Evolutionary conservation across 345 rosid species (phyloP).

Genomic region (Dovyalis caffra): DNA sequence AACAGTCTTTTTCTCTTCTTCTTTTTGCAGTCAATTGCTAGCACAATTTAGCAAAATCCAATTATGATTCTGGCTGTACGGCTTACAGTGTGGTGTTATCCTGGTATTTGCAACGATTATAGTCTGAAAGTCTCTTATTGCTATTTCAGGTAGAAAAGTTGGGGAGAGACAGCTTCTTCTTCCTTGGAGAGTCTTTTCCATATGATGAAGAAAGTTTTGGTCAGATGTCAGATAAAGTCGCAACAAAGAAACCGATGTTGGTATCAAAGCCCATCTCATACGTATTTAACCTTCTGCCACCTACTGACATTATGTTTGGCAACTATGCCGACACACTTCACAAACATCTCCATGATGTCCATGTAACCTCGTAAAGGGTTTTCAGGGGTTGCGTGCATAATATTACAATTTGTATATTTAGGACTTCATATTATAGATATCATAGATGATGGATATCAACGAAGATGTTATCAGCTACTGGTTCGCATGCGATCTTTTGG

Average conservation of each 20-base stretch:
- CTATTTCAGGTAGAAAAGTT: constrained; percentile 66
- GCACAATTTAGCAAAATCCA: neutral
- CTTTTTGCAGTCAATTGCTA: neutral
- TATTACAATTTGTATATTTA: neutral
- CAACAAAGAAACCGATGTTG: constrained; percentile 50
- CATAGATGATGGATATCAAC: neutral
- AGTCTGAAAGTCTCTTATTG: neutral
- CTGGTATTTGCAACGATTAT: neutral
- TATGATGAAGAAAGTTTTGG: constrained; percentile 67
- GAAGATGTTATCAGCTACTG: neutral
- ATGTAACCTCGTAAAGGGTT: neutral
- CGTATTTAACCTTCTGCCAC: constrained; percentile 63
- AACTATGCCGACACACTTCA: constrained; percentile 39
- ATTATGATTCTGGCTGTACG: neutral
- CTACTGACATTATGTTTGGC: constrained; percentile 49
- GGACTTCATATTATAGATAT: neutral
- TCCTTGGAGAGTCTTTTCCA: constrained; percentile 64
- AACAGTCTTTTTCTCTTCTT: too few species aligned
- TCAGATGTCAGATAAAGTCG: constrained; percentile 36
- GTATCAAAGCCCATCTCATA: constrained; percentile 65
- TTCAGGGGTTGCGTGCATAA: neutral
- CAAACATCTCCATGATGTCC: constrained; percentile 32
- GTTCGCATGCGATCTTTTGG: neutral
- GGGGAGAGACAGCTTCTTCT: constrained; percentile 82
- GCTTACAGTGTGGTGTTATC: neutral